Percentiles rank a stretch among this genome's conserved stretches.
Evolutionary conservation across 805 yeast species (phyloP).

Genomic region (Isabelozyma heimii): DNA sequence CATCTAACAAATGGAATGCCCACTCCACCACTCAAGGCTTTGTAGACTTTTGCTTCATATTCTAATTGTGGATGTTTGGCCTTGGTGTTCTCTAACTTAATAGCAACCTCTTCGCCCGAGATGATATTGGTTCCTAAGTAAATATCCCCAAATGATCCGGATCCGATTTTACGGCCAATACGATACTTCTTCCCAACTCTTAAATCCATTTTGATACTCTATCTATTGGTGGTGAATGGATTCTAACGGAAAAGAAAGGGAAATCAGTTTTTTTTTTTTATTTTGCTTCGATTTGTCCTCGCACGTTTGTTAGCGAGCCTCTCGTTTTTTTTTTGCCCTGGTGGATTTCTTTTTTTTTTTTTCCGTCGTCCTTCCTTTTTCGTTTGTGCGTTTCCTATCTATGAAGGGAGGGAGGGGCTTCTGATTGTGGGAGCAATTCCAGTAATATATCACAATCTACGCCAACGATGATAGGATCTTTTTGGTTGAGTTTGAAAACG

Average conservation of each 20-base stretch:
- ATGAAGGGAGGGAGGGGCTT: background rate
- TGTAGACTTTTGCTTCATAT: conserved; percentile 94
- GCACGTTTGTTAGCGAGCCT: background rate
- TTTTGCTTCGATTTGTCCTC: background rate
- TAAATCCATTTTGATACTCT: conserved; percentile 44
- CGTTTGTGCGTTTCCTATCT: background rate
- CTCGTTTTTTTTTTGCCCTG: background rate
- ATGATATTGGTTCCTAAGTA: conserved; percentile 90
- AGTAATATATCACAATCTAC: background rate
- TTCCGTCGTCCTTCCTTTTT: background rate
- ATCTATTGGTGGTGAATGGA: no score
- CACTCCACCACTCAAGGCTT: conserved; percentile 91
- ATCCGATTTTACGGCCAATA: conserved; percentile 92
- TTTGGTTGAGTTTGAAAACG: no score
- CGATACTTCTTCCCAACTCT: conserved; percentile 93
- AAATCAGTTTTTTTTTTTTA: background rate
- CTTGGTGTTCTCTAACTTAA: conserved; percentile 82
- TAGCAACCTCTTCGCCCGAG: conserved; percentile 97
- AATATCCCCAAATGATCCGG: conserved; percentile 97
- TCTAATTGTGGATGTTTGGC: conserved; percentile 97
- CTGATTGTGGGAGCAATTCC: no score
- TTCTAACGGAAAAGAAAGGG: background rate
- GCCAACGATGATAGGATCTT: background rate
- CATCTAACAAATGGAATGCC: conserved; percentile 94
- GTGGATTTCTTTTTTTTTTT: background rate